Percentiles rank a stretch among this genome's conserved stretches.
phyloP scores from a whole-genome alignment of 352 stramenopile genomes.

The Phytophthora kernoviae region DNA sequence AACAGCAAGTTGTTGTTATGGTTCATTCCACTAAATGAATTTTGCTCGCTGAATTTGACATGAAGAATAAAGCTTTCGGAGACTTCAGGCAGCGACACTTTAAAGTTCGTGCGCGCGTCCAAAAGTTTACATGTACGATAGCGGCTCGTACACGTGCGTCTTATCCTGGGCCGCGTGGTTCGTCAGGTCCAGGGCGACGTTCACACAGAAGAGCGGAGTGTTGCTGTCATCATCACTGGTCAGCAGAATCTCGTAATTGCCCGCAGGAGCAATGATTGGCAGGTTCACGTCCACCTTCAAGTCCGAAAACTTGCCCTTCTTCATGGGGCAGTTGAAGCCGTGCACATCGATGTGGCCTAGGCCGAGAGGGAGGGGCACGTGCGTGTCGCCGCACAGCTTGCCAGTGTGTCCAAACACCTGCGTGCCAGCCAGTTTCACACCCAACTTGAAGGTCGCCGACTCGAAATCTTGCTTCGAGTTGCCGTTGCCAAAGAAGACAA shows the following conservation, averaged over 20 bases:
- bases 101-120: constrained; percentile 20
- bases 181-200: constrained; percentile 74
- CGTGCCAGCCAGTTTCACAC: constrained; percentile 72
- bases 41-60: not conserved
- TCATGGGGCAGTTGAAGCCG: constrained; percentile 76
- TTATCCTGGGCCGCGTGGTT: constrained; percentile 44
- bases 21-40: not conserved
- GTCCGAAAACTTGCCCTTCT: constrained; percentile 64
- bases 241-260: constrained; percentile 86
- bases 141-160: constrained; percentile 71
- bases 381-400: constrained; percentile 77
- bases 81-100: constrained; percentile 8
- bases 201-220: constrained; percentile 73
- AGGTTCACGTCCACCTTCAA: constrained; percentile 85
- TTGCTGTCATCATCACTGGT: constrained; percentile 54
- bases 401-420: constrained; percentile 78
- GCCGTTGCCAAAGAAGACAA: constrained; percentile 74
- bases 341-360: constrained; percentile 87
- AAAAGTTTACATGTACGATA: constrained; percentile 64
- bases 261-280: constrained; percentile 73
- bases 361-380: constrained; percentile 79
- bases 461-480: constrained; percentile 71
- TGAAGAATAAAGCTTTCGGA: constrained; percentile 23
- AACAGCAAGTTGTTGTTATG: not conserved
- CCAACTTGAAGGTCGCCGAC: constrained; percentile 69